Conservation (phyloP, 306 rosid species). For the Fragaria ananassa region DNA sequence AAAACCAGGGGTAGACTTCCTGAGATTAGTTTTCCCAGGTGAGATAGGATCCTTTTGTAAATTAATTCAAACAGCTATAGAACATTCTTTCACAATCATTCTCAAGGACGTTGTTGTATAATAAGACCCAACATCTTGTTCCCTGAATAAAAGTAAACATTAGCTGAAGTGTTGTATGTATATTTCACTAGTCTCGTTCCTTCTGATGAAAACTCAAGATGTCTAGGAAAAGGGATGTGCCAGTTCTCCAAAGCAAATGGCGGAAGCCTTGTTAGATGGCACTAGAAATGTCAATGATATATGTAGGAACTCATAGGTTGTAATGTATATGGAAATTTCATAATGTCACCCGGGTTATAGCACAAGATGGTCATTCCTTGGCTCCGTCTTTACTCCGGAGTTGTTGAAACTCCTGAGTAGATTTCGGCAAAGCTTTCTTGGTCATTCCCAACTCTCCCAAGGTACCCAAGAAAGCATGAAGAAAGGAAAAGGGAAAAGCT, state of each 20-base stretch:
- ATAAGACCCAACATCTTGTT: neutral
- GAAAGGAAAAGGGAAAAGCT: no score
- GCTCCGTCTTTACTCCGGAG: no score
- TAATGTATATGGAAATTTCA: no score
- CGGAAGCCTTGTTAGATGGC: no score
- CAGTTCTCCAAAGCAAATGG: no score
- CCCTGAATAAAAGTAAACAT: neutral
- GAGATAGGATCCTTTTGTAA: neutral
- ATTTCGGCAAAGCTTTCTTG: neutral
- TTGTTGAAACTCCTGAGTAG: neutral
- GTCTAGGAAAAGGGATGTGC: neutral
- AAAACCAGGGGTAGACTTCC: neutral
- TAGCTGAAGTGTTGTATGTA: neutral
- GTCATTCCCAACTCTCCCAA: neutral
- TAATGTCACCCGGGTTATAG: no score
- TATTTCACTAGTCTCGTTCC: neutral
- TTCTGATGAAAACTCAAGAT: neutral
- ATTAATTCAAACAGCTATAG: neutral
- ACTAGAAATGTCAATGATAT: no score
- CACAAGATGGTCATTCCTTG: no score
- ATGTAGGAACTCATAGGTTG: no score
- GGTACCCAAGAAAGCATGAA: neutral
- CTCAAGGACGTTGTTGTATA: neutral
- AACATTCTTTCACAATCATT: slow-evolving; percentile 7
- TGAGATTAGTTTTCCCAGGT: neutral